phyloP scores from a whole-genome alignment of 2,329 filamentous ascomycete species.

The Cercospora zeina region DNA sequence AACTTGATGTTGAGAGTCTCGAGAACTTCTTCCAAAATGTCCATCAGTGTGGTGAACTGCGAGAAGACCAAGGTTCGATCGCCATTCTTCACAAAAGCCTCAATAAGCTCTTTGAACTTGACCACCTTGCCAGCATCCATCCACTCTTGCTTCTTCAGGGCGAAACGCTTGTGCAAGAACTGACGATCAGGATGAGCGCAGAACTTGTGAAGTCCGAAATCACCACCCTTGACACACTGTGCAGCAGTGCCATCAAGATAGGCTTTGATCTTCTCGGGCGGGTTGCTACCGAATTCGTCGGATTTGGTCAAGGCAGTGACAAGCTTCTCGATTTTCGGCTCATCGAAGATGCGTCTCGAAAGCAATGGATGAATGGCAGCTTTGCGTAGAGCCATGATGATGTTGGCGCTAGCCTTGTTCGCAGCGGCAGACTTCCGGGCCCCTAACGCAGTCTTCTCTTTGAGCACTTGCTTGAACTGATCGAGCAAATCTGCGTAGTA shows the following conservation, averaged over 20 bases:
- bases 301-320: constrained; percentile 35
- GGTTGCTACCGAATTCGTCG: constrained; percentile 39
- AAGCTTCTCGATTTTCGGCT: constrained; percentile 75
- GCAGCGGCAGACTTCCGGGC: constrained; percentile 54
- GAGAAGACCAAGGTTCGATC: constrained; percentile 90
- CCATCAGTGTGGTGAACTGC: constrained; percentile 87
- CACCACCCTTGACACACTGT: constrained; percentile 72
- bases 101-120: constrained; percentile 73
- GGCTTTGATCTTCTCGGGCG: constrained; percentile 48
- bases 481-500: constrained; percentile 73
- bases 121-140: constrained; percentile 77
- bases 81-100: constrained; percentile 71
- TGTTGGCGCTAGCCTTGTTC: constrained; percentile 33
- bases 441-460: constrained; percentile 55
- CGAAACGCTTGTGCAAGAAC: constrained; percentile 55
- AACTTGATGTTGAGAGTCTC: constrained; percentile 71
- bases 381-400: constrained; percentile 86
- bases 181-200: constrained; percentile 53
- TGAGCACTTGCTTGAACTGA: constrained; percentile 60
- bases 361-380: constrained; percentile 89
- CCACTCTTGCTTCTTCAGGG: constrained; percentile 63
- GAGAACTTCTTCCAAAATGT: constrained; percentile 83
- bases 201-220: constrained; percentile 63
- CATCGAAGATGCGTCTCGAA: constrained; percentile 76
- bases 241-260: constrained; percentile 70